Percentiles rank a stretch among this genome's conserved stretches.
These are phyloP conservation scores for Pseudogymnoascus destructans DNA, from an alignment of 2,329 filamentous ascomycete species.

Conservation along the genomic window DNA sequence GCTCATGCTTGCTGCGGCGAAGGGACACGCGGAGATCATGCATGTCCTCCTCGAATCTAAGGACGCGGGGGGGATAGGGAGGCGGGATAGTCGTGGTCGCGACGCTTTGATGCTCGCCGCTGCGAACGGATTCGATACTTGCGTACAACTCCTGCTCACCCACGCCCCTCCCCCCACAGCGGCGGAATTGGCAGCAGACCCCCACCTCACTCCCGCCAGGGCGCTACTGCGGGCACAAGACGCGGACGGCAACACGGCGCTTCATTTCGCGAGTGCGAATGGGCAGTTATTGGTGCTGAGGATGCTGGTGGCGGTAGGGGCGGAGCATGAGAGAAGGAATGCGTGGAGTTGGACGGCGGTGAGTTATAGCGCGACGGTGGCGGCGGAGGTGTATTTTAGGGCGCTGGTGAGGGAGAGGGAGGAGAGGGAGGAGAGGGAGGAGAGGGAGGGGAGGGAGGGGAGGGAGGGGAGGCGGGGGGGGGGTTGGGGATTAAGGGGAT, in stretches of 20 bases:
- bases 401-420: conserved; percentile 60
- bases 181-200: conserved; percentile 22
- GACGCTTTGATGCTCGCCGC: conserved; percentile 60
- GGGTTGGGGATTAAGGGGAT: background rate
- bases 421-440: conserved; percentile 28
- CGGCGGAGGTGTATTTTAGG: conserved; percentile 76
- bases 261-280: conserved; percentile 75
- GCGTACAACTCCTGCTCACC: conserved; percentile 50
- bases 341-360: conserved; percentile 70
- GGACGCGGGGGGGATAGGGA: conserved; percentile 39
- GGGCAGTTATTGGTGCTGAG: conserved; percentile 67
- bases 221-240: conserved; percentile 42
- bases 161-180: conserved; percentile 35
- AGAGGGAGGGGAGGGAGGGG: background rate
- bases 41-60: conserved; percentile 48
- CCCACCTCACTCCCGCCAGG: background rate
- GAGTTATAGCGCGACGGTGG: conserved; percentile 69
- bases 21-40: conserved; percentile 61
- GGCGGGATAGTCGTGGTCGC: conserved; percentile 52
- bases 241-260: conserved; percentile 65
- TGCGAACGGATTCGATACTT: conserved; percentile 47
- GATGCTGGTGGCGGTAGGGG: conserved; percentile 65
- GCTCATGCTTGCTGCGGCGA: conserved; percentile 61
- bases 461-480: background rate
- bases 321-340: conserved; percentile 60